Percentiles rank a stretch among this genome's conserved stretches.
Conservation (phyloP, 257 asterid species). For the Fraxinus quadrangulata region DNA sequence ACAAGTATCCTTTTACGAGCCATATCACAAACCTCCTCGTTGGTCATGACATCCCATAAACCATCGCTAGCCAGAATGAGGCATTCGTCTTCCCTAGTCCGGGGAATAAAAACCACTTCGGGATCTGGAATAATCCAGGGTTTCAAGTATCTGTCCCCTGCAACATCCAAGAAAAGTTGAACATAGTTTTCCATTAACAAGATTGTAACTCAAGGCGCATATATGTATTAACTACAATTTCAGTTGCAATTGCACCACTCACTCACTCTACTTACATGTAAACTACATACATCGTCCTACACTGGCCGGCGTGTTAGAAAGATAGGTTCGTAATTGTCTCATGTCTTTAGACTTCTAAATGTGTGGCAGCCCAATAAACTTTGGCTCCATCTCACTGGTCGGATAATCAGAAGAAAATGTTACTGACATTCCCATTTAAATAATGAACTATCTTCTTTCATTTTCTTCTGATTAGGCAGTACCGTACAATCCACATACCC, state of each 20-base stretch:
- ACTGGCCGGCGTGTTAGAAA: neutral
- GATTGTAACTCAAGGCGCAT: no score
- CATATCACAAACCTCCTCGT: conserved; percentile 81
- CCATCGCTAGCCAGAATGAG: conserved; percentile 93
- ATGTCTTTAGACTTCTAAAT: no score
- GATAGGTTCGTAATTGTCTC: neutral
- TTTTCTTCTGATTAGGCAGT: no score
- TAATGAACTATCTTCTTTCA: no score
- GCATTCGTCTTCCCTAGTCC: conserved; percentile 74
- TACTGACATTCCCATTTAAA: neutral
- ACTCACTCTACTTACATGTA: neutral
- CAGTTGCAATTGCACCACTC: no score
- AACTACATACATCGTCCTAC: neutral
- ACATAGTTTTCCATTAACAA: no score
- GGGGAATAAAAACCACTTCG: conserved; percentile 70
- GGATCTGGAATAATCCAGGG: conserved; percentile 94
- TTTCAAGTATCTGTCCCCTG: conserved; percentile 91
- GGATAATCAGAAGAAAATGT: no score
- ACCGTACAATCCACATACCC: neutral
- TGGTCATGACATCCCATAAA: conserved; percentile 89
- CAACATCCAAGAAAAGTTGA: conserved; percentile 11
- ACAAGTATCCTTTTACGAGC: conserved; percentile 74
- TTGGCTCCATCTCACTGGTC: no score
- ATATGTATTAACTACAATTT: no score
- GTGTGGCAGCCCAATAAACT: no score